These are phyloP conservation scores for Taxawa tesnikishii DNA, from an alignment of 2,329 filamentous ascomycete genomes.

Conservation along the genomic window DNA sequence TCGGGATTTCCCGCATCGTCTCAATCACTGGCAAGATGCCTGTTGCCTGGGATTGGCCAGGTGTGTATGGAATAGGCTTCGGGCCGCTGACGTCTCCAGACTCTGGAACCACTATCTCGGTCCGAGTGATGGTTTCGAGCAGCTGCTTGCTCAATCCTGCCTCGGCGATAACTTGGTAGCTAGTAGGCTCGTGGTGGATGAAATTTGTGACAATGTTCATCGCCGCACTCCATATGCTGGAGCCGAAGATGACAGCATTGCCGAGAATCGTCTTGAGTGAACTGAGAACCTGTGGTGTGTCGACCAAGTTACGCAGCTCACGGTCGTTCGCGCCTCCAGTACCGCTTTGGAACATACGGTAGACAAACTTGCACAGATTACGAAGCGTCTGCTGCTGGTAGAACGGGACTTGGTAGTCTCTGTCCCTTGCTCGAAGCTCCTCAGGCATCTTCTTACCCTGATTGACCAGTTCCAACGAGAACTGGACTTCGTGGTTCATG, in stretches of 20 bases:
- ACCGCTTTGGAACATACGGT: conserved; percentile 82
- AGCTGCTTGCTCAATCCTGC: conserved; percentile 81
- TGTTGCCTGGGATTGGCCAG: conserved; percentile 33
- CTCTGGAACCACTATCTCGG: conserved; percentile 17
- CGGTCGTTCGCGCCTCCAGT: conserved; percentile 71
- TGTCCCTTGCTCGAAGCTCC: conserved; percentile 63
- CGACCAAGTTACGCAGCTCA: conserved; percentile 81
- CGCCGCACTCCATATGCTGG: conserved; percentile 89
- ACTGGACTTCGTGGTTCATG: conserved; percentile 64
- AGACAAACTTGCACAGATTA: conserved; percentile 89
- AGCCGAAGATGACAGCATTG: conserved; percentile 69
- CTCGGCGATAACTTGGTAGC: conserved; percentile 90
- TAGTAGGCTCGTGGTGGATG: conserved; percentile 97
- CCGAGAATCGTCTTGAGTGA: conserved; percentile 73
- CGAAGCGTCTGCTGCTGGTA: conserved; percentile 88
- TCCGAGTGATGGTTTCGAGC: conserved; percentile 61
- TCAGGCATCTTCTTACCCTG: conserved; percentile 59
- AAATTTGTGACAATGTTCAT: conserved; percentile 89
- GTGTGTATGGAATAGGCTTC: neutral
- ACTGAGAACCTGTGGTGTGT: conserved; percentile 72
- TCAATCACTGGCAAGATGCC: conserved; percentile 82
- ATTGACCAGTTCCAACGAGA: conserved; percentile 54
- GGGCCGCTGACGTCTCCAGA: conserved; percentile 2
- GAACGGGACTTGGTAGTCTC: conserved; percentile 89
- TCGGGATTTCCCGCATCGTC: conserved; percentile 74